A percentile compares a stretch with the other conserved stretches of the same genome.
phyloP scores from a whole-genome alignment of 345 rosid species.

The Sonneratia alba region DNA sequence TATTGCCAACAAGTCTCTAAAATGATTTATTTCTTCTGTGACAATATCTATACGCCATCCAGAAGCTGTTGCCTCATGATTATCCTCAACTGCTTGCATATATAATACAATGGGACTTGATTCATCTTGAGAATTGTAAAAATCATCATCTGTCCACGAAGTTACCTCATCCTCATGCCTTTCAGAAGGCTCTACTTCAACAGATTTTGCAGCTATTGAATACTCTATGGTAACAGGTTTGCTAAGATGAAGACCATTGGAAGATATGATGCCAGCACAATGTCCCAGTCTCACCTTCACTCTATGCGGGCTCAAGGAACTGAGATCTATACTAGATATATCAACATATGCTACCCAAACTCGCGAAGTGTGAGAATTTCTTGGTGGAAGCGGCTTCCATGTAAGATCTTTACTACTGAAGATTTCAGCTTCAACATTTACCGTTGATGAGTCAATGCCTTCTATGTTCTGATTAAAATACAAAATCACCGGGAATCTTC shows the following conservation, averaged over 20 bases:
- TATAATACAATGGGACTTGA: slow-evolving; percentile 25
- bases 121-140: slow-evolving; percentile 27
- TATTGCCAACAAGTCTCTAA: slow-evolving; percentile 38
- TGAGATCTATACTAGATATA: slow-evolving; percentile 19
- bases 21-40: slow-evolving; percentile 45
- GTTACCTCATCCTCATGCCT: slow-evolving; percentile 21
- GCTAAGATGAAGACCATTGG: slow-evolving; percentile 38
- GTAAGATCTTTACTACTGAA: slow-evolving; percentile 30
- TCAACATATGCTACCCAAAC: slow-evolving; percentile 63
- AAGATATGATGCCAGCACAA: slow-evolving; percentile 55
- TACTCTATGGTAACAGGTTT: slow-evolving; percentile 34
- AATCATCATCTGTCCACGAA: slow-evolving; percentile 54
- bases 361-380: slow-evolving; percentile 28
- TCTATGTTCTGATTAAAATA: slow-evolving; percentile 66
- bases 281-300: slow-evolving; percentile 58
- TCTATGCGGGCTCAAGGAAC: slow-evolving; percentile 18
- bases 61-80: slow-evolving; percentile 19
- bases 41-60: slow-evolving; percentile 50
- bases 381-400: slow-evolving; percentile 52
- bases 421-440: slow-evolving; percentile 30
- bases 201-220: slow-evolving; percentile 27
- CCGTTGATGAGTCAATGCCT: slow-evolving; percentile 59
- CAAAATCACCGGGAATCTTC: slow-evolving; percentile 56
- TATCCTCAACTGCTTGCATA: slow-evolving; percentile 23
- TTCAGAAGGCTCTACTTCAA: slow-evolving; percentile 20